These are phyloP conservation scores for Cairneyella variabilis DNA, from an alignment of 495 filamentous ascomycete species.

Conservation along the genomic window DNA sequence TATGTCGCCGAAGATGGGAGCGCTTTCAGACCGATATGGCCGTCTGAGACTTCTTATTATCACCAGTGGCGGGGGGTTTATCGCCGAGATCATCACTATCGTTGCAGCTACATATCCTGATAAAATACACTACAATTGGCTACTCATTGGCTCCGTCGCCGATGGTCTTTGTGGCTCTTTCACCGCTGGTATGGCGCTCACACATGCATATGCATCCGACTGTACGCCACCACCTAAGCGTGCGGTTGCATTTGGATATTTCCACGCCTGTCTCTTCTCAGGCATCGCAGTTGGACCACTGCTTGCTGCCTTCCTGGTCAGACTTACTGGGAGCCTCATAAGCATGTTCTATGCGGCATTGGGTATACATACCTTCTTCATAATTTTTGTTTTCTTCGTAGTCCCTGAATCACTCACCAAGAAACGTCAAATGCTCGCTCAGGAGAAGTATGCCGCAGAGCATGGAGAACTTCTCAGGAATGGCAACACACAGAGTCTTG, in stretches of 20 bases:
- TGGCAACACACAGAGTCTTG: constrained; percentile 10
- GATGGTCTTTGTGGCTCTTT: constrained; percentile 88
- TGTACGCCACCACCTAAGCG: constrained; percentile 76
- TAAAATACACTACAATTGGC: constrained; percentile 61
- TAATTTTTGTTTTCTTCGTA: constrained; percentile 61
- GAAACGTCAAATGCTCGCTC: constrained; percentile 61
- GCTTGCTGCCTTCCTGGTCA: constrained; percentile 71
- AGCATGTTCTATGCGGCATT: constrained; percentile 76
- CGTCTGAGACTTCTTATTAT: constrained; percentile 67
- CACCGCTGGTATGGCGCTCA: constrained; percentile 73
- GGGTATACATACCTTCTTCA: constrained; percentile 65
- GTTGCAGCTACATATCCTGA: constrained; percentile 72
- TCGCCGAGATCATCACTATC: constrained; percentile 70
- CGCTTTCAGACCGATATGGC: constrained; percentile 85
- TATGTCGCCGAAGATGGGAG: constrained; percentile 75
- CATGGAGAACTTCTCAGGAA: background rate
- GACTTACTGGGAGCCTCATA: constrained; percentile 61
- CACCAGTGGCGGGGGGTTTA: constrained; percentile 61
- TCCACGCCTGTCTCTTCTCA: constrained; percentile 81
- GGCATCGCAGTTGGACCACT: constrained; percentile 84
- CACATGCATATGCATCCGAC: constrained; percentile 82
- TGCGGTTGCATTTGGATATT: constrained; percentile 82
- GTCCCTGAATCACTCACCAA: constrained; percentile 80
- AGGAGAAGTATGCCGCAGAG: constrained; percentile 53
- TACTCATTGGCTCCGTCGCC: constrained; percentile 67